These are phyloP conservation scores for Yarrowia sp. DNA, from an alignment of 805 yeast species.

Conservation along the genomic window DNA sequence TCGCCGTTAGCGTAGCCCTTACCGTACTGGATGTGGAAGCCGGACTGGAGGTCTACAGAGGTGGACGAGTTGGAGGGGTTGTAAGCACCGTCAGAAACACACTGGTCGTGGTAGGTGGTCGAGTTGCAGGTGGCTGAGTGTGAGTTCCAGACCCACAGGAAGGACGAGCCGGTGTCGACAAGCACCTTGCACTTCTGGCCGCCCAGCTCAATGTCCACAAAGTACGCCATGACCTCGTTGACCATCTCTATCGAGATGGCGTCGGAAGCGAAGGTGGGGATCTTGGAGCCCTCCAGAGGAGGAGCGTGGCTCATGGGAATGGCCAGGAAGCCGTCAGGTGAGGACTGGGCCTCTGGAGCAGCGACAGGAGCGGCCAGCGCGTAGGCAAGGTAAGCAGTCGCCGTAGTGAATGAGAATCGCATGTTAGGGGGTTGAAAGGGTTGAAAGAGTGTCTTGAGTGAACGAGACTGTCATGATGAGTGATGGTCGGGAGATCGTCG, in stretches of 20 bases:
- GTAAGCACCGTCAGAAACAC: slow-evolving; percentile 8
- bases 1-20: slow-evolving; percentile 1
- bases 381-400: slow-evolving; percentile 2
- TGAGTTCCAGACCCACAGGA: slow-evolving; percentile 27
- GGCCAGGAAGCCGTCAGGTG: slow-evolving; percentile 5
- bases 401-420: slow-evolving; percentile 14
- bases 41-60: background rate
- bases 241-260: slow-evolving; percentile 5
- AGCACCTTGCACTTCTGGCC: slow-evolving; percentile 21
- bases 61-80: slow-evolving; percentile 1
- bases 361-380: slow-evolving; percentile 35
- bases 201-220: slow-evolving; percentile 55
- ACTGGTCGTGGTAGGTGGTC: background rate
- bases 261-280: slow-evolving; percentile 7
- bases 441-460: too few relatives aligned
- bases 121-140: slow-evolving; percentile 53
- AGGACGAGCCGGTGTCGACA: slow-evolving; percentile 13
- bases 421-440: background rate
- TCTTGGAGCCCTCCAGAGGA: background rate
- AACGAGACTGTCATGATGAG: background rate
- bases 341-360: slow-evolving; percentile 3
- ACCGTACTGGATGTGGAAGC: slow-evolving; percentile 10
- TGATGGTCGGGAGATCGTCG: background rate
- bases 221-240: slow-evolving; percentile 43
- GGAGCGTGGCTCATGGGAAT: background rate